Conservation (phyloP, 345 rosid genomes). For the Dovyalis caffra region DNA sequence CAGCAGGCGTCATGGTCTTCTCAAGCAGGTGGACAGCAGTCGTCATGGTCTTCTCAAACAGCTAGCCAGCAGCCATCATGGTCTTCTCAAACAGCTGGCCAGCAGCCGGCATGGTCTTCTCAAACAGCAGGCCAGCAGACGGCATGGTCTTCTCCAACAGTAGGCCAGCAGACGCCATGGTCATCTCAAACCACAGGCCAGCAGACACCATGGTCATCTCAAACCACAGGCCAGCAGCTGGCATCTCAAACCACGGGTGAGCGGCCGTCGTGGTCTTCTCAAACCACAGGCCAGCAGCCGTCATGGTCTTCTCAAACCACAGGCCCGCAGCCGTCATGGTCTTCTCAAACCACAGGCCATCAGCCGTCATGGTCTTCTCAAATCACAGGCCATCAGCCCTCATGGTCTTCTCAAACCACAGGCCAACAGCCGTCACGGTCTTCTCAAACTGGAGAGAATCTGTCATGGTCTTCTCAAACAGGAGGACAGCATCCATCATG, state of each 20-base stretch:
- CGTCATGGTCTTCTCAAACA: constrained; percentile 1
- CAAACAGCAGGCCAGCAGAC: not conserved
- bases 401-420: not conserved
- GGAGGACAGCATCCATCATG: constrained; percentile 17
- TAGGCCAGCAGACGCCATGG: not conserved
- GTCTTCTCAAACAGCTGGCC: not conserved
- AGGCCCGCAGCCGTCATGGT: not conserved
- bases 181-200: constrained; percentile 1
- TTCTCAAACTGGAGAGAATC: not conserved
- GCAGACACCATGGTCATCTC: constrained; percentile 12
- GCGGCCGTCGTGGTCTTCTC: not conserved
- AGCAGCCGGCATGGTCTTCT: not conserved
- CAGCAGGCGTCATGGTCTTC: constrained; percentile 17
- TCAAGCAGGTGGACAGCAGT: constrained; percentile 8
- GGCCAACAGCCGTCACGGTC: not conserved
- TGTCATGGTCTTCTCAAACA: not conserved
- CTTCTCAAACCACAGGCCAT: not conserved
- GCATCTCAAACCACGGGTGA: not conserved
- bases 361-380: not conserved
- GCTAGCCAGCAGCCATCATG: not conserved
- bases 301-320: constrained; percentile 2
- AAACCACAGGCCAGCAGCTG: not conserved
- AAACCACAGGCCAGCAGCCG: constrained; percentile 19
- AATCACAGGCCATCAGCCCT: constrained; percentile 1
- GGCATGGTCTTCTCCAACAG: not conserved